A percentile compares a stretch with the other conserved stretches of the same genome.
Conservation (phyloP, 306 rosid genomes). For the Cicer chorassanicum region DNA sequence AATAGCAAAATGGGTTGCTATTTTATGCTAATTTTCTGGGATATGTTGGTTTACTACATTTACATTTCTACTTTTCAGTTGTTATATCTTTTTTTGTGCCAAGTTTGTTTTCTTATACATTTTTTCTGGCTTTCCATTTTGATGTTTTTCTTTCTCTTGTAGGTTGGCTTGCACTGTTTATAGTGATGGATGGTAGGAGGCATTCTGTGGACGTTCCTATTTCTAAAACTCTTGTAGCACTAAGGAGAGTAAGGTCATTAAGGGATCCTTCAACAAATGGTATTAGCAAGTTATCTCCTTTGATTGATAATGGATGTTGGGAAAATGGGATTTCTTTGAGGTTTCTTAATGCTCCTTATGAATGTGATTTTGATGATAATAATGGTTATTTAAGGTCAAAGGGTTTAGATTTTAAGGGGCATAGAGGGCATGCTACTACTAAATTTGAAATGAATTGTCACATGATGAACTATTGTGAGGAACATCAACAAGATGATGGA, state of each 20-base stretch:
- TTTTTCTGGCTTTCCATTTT: slow-evolving; percentile 1
- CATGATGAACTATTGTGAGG: slow-evolving; percentile 43
- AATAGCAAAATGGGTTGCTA: slow-evolving; percentile 1
- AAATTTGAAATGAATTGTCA: slow-evolving; percentile 48
- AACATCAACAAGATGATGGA: slow-evolving; percentile 46
- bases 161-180: slow-evolving; percentile 37
- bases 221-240: slow-evolving; percentile 72
- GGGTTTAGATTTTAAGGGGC: slow-evolving; percentile 43
- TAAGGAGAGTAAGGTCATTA: slow-evolving; percentile 87
- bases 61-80: slow-evolving; percentile 9
- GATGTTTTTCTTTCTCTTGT: slow-evolving; percentile 30
- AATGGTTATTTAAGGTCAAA: slow-evolving; percentile 46
- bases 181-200: slow-evolving; percentile 77
- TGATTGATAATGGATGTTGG: slow-evolving; percentile 75
- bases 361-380: slow-evolving; percentile 51
- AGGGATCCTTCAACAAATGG: slow-evolving; percentile 89
- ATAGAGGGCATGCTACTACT: slow-evolving; percentile 47
- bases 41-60: slow-evolving; percentile 33
- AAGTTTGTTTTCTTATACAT: background rate
- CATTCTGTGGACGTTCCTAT: slow-evolving; percentile 92
- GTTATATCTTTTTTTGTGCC: slow-evolving; percentile 19
- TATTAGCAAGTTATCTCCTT: slow-evolving; percentile 65
- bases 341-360: slow-evolving; percentile 52
- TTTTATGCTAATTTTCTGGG: slow-evolving; percentile 31
- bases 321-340: slow-evolving; percentile 68